Conservation (phyloP, 2,329 filamentous ascomycete species). For the Fusarium sulawesiense region DNA sequence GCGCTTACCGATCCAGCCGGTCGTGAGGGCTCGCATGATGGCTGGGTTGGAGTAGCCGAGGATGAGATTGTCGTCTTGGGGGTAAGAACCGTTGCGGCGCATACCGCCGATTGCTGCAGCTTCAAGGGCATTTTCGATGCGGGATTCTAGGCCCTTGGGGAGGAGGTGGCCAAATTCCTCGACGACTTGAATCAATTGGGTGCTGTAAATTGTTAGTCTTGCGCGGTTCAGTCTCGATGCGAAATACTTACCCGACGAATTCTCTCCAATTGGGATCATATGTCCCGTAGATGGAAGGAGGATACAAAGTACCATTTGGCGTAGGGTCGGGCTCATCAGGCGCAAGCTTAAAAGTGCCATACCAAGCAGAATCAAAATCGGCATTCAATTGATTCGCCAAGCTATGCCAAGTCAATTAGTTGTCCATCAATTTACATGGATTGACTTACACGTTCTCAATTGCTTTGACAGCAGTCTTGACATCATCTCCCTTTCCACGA, state of each 20-base stretch:
- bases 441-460: constrained; percentile 19
- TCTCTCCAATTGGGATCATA: constrained; percentile 25
- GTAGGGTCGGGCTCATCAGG: constrained; percentile 23
- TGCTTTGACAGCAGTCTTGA: constrained; percentile 9
- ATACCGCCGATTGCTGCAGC: constrained; percentile 18
- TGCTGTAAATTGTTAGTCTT: background rate
- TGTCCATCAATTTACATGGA: rapidly evolving
- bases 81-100: constrained; percentile 18
- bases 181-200: constrained; percentile 14
- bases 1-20: constrained; percentile 56
- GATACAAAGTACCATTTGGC: constrained; percentile 3
- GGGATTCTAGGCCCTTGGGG: constrained; percentile 3
- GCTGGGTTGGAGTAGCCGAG: constrained; percentile 56
- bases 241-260: constrained; percentile 1
- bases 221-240: rapidly evolving
- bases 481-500: constrained; percentile 1
- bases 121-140: constrained; percentile 10
- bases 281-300: constrained; percentile 11
- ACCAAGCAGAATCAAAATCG: constrained; percentile 15
- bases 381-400: constrained; percentile 15
- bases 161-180: constrained; percentile 9
- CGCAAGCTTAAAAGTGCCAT: constrained; percentile 16
- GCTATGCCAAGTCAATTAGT: background rate
- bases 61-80: constrained; percentile 26
- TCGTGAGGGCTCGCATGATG: constrained; percentile 54